Conservation (phyloP, 192 early-diverging fungal genomes). For the Backusella psychrophila region DNA sequence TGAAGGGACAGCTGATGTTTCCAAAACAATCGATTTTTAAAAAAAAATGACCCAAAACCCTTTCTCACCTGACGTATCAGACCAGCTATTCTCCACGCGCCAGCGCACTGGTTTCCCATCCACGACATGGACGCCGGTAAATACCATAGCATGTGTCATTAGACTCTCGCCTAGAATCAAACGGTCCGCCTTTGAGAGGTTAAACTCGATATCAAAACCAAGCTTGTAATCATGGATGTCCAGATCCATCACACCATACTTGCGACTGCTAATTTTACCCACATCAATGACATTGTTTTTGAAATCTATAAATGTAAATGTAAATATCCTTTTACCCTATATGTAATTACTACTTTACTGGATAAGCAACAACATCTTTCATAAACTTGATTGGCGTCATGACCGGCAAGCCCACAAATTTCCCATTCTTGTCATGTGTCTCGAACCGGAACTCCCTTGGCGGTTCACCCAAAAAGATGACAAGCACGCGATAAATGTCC, state of each 20-base stretch:
- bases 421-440: slow-evolving; percentile 70
- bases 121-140: slow-evolving; percentile 70
- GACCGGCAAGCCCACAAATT: slow-evolving; percentile 50
- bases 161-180: slow-evolving; percentile 67
- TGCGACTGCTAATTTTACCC: slow-evolving; percentile 56
- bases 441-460: slow-evolving; percentile 66
- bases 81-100: slow-evolving; percentile 68
- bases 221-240: slow-evolving; percentile 62
- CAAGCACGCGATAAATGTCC: slow-evolving; percentile 68
- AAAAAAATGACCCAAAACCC: slow-evolving; percentile 65
- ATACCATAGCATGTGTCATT: slow-evolving; percentile 84
- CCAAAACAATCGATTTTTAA: slow-evolving; percentile 59
- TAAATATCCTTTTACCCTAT: too few relatives aligned
- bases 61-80: slow-evolving; percentile 57
- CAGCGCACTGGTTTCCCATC: slow-evolving; percentile 66
- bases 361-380: slow-evolving; percentile 55
- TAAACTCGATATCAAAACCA: slow-evolving; percentile 61
- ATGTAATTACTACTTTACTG: slow-evolving; percentile 41
- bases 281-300: slow-evolving; percentile 68
- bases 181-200: slow-evolving; percentile 64
- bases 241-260: slow-evolving; percentile 60
- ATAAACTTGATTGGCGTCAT: slow-evolving; percentile 65
- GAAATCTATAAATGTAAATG: slow-evolving; percentile 40
- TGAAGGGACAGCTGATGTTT: slow-evolving; percentile 60
- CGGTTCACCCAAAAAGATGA: slow-evolving; percentile 70